Evolutionary conservation across 495 filamentous ascomycete species (phyloP).

Genomic region (Platismatia glauca): DNA sequence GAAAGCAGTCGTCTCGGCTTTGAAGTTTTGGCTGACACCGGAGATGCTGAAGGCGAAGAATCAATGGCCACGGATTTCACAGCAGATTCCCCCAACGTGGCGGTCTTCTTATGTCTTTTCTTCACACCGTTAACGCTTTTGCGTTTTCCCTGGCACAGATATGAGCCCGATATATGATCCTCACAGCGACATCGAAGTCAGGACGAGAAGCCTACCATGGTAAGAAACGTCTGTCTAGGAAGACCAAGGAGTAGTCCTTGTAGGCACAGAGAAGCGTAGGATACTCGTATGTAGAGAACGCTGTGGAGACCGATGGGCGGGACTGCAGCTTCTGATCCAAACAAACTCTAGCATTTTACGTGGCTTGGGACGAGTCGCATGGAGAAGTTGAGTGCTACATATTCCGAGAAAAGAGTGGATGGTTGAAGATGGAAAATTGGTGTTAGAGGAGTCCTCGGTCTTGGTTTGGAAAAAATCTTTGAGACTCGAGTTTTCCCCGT

Average conservation of each 20-base stretch:
- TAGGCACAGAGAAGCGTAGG: background rate
- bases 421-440: background rate
- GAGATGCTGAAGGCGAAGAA: background rate
- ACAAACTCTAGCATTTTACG: background rate
- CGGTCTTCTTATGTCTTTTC: constrained; percentile 8
- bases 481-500: background rate
- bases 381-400: background rate
- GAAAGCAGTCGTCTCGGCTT: background rate
- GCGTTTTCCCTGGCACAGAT: constrained; percentile 14
- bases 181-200: background rate
- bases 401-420: background rate
- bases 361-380: background rate
- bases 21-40: background rate
- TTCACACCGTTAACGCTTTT: constrained; percentile 18
- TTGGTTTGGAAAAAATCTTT: background rate
- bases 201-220: background rate
- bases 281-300: background rate
- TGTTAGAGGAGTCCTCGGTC: background rate
- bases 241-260: background rate
- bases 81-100: background rate
- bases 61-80: background rate
- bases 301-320: background rate
- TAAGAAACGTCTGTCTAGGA: too few species aligned
- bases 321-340: background rate
- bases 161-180: background rate